phyloP scores from a whole-genome alignment of 768 basidiomycete species.

The Tulasnella sp. region DNA sequence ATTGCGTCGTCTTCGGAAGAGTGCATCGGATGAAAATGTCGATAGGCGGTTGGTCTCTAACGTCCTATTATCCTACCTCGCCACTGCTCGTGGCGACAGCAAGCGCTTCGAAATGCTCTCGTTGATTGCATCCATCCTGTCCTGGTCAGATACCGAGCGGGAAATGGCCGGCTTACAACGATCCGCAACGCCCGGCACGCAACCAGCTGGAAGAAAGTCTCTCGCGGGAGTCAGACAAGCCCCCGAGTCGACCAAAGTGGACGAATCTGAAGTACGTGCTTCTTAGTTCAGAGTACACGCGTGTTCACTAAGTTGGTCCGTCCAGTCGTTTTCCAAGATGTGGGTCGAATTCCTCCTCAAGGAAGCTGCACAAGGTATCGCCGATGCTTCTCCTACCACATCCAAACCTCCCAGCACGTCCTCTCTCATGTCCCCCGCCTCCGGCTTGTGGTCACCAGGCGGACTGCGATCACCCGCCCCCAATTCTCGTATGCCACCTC shows the following conservation, averaged over 20 bases:
- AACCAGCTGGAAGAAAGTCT: not conserved
- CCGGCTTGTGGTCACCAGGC: conserved; percentile 5
- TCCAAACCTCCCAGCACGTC: not conserved
- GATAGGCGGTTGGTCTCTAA: conserved; percentile 91
- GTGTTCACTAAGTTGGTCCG: not conserved
- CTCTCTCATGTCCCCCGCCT: not conserved
- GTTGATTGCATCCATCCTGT: conserved; percentile 77
- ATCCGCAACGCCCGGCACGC: conserved; percentile 24
- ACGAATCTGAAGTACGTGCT: conserved; percentile 63
- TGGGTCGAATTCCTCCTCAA: conserved; percentile 98
- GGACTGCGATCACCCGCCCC: not conserved
- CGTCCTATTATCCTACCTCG: conserved; percentile 78
- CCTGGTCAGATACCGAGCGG: conserved; percentile 82
- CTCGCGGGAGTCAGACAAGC: conserved; percentile 14
- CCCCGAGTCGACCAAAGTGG: conserved; percentile 57
- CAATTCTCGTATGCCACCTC: not conserved
- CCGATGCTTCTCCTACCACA: not conserved
- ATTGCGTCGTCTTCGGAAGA: conserved; percentile 80
- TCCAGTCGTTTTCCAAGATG: conserved; percentile 86
- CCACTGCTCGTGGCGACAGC: conserved; percentile 78
- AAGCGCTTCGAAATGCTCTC: conserved; percentile 96
- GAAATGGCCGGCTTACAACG: conserved; percentile 83
- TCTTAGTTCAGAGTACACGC: not conserved
- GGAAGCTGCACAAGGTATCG: conserved; percentile 51
- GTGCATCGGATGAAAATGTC: conserved; percentile 74